Evolutionary conservation across 495 filamentous ascomycete species (phyloP).

Genomic region (Trichodelitschia bisporula): DNA sequence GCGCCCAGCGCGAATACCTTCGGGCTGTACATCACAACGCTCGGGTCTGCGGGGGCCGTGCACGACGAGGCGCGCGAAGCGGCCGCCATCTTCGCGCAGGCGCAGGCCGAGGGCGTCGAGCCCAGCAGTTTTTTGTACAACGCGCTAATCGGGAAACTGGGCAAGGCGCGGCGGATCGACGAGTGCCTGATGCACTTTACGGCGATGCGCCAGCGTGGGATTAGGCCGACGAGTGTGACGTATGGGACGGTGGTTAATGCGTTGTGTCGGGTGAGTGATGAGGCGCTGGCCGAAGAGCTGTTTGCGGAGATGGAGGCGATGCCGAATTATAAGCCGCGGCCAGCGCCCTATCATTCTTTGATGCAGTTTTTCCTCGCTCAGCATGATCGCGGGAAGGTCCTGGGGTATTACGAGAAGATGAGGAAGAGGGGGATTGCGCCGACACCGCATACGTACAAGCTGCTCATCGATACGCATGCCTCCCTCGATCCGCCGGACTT

Average conservation of each 20-base stretch:
- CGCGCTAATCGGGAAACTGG: conserved; percentile 91
- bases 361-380: conserved; percentile 99
- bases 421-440: conserved; percentile 62
- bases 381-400: conserved; percentile 76
- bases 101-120: conserved; percentile 80
- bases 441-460: conserved; percentile 90
- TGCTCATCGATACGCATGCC: conserved; percentile 86
- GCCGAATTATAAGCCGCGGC: conserved; percentile 94
- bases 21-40: conserved; percentile 89
- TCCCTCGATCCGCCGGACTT: conserved; percentile 86
- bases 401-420: conserved; percentile 95
- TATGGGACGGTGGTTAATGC: conserved; percentile 97
- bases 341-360: conserved; percentile 93
- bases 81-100: conserved; percentile 86
- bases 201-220: conserved; percentile 81
- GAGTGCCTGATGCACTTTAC: conserved; percentile 95
- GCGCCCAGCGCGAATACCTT: conserved; percentile 94
- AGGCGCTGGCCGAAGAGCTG: conserved; percentile 90
- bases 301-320: conserved; percentile 98
- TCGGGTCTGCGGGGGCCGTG: conserved; percentile 89
- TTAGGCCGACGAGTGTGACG: conserved; percentile 89
- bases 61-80: conserved; percentile 95
- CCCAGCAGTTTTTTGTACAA: conserved; percentile 96
- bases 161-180: conserved; percentile 89
- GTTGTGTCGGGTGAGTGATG: conserved; percentile 86